Evolutionary conservation across 352 stramenopile genomes (phyloP).

Genomic region (Pilasporangium apinafurcum): DNA sequence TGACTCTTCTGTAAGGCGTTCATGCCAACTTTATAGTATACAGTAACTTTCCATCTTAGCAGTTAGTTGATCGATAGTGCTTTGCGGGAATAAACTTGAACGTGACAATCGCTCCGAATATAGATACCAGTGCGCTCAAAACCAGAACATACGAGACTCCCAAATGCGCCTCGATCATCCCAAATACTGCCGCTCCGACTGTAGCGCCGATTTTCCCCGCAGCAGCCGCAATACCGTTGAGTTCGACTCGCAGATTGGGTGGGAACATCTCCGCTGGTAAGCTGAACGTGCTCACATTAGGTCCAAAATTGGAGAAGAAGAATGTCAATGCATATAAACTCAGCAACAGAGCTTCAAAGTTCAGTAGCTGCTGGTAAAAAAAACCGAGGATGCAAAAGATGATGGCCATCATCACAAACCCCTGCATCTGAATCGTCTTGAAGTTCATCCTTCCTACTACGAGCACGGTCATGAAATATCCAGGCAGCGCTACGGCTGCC

Average conservation of each 20-base stretch:
- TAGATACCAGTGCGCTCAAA: constrained; percentile 47
- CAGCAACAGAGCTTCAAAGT: constrained; percentile 35
- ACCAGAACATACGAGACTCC: constrained; percentile 55
- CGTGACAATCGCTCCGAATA: constrained; percentile 54
- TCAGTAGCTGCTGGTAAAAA: constrained; percentile 44
- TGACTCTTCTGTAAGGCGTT: too few relatives aligned
- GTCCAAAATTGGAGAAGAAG: constrained; percentile 88
- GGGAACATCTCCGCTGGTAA: constrained; percentile 77
- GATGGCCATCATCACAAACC: constrained; percentile 62
- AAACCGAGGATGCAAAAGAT: constrained; percentile 56
- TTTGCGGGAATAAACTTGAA: constrained; percentile 54
- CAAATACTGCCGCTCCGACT: constrained; percentile 52
- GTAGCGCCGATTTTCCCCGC: constrained; percentile 70
- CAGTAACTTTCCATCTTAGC: constrained; percentile 3
- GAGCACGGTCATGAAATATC: constrained; percentile 60
- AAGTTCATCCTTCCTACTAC: constrained; percentile 65
- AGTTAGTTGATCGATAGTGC: constrained; percentile 24
- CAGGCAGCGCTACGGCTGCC: constrained; percentile 59
- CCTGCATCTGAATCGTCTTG: constrained; percentile 75
- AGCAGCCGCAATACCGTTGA: constrained; percentile 76
- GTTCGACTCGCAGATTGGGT: constrained; percentile 60
- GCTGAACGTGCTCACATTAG: constrained; percentile 84
- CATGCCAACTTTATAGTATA: background rate
- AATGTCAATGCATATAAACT: constrained; percentile 76
- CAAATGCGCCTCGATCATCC: constrained; percentile 48